Conservation (phyloP, 495 filamentous ascomycete species). For the Talaromyces trachyspermus region DNA sequence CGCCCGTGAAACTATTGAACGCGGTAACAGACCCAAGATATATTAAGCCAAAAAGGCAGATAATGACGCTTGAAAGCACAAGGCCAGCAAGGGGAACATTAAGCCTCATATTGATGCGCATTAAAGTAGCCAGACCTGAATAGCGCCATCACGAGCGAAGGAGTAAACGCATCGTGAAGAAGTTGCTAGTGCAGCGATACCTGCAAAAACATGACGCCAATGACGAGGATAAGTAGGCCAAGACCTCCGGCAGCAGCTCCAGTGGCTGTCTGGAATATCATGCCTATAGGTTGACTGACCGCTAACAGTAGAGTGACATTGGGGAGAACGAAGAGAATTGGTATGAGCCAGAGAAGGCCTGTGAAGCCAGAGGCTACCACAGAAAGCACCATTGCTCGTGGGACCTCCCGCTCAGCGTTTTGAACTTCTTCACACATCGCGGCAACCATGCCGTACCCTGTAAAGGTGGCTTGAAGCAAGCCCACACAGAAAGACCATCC, state of each 20-base stretch:
- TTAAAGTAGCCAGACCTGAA: constrained; percentile 59
- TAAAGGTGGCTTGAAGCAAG: constrained; percentile 53
- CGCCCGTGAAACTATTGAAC: constrained; percentile 61
- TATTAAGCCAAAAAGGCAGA: constrained; percentile 52
- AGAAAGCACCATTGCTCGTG: constrained; percentile 63
- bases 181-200: constrained; percentile 64
- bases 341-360: constrained; percentile 62
- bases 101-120: constrained; percentile 45
- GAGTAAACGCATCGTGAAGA: constrained; percentile 70
- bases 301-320: constrained; percentile 43
- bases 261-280: constrained; percentile 27
- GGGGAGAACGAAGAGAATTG: constrained; percentile 58
- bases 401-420: constrained; percentile 57
- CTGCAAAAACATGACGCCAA: constrained; percentile 70
- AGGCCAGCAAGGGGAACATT: constrained; percentile 52
- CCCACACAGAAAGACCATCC: constrained; percentile 59
- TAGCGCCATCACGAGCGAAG: constrained; percentile 60
- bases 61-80: constrained; percentile 47
- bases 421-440: constrained; percentile 66
- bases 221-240: constrained; percentile 62
- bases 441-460: constrained; percentile 50
- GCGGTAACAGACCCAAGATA: constrained; percentile 56
- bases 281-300: constrained; percentile 44
- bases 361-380: constrained; percentile 63
- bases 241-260: constrained; percentile 53